Evolutionary conservation across 768 basidiomycete species (phyloP).

Genomic region (Pilatotrama ljubarskyi): DNA sequence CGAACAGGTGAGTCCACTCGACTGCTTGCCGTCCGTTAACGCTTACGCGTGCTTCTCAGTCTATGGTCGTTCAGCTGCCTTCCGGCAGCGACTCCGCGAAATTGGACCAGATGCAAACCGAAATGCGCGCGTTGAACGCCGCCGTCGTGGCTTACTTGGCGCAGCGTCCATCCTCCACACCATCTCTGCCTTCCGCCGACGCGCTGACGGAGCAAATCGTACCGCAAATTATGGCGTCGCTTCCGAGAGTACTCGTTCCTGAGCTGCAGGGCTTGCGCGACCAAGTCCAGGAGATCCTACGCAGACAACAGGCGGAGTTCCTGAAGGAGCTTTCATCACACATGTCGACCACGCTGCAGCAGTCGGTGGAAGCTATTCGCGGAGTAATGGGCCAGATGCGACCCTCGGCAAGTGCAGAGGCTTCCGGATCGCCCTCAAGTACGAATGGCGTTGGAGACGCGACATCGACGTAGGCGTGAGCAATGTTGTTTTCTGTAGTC

Average conservation of each 20-base stretch:
- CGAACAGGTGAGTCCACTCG: slow-evolving; percentile 2
- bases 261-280: slow-evolving; percentile 4
- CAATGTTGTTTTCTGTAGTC: background rate
- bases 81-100: slow-evolving; percentile 5
- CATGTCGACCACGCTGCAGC: slow-evolving; percentile 2
- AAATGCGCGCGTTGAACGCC: slow-evolving; percentile 18
- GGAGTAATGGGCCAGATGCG: background rate
- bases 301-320: slow-evolving; percentile 6
- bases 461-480: background rate
- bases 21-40: background rate
- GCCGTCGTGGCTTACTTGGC: slow-evolving; percentile 12
- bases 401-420: background rate
- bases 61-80: slow-evolving; percentile 3
- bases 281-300: slow-evolving; percentile 10
- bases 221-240: slow-evolving; percentile 5
- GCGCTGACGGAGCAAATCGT: slow-evolving; percentile 2
- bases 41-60: background rate
- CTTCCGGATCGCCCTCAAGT: background rate
- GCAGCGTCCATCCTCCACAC: background rate
- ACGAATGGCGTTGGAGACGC: background rate
- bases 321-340: slow-evolving; percentile 2
- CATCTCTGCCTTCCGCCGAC: background rate
- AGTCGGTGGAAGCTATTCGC: slow-evolving; percentile 10
- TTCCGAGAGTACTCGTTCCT: slow-evolving; percentile 7
- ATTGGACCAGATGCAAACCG: slow-evolving; percentile 12